Base-by-base conservation (phyloP, 2,329 filamentous ascomycete species). In the Aspergillus fructus region DNA sequence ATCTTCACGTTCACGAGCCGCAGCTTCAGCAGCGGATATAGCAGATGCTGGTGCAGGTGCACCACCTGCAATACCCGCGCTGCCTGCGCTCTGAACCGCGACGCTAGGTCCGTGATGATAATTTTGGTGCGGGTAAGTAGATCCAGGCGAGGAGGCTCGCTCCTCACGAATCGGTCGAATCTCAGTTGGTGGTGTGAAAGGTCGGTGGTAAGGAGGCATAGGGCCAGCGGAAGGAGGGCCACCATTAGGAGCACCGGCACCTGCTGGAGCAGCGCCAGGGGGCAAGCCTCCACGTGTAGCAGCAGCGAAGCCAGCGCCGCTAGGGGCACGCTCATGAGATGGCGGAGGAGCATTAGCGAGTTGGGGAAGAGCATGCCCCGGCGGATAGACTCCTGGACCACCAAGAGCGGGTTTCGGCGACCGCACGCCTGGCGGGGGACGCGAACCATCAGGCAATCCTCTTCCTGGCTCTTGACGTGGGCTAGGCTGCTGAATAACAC, bases 71-170 rank as follows among this genome's bases (percentile, higher is more conserved):
- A 91, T 89, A 50, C 84, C 83, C 39, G 81, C 81, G 56, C 78
- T 59, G 50, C 61, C 63, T 48, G 60, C 56, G 48, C 56, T 62
- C 27, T 68, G 67, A 23, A 66, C 74, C 49, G 80, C 73, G 42
- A 84, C 74, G 61, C 92, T 90, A 46, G 85, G 85, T 64, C 91
- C 90, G 63, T 90, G 88, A 65, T 89, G 81, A 69, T 91, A 96
- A 62, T 88, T 89, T 61, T 90, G 90, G 67, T 93, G 90, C 5
- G 89, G 87, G 68, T 94, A 96, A 7, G 86, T 87, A 40, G 91
- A 89, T 68, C 92, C 93, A 58, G 93, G 93, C n/a, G 93, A 97
- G n/a, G 90, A 85, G 76, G 93, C 89, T 59, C 90, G 87, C 69
- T 89, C 91, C 64, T 96, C 93, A 63, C 93, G 85, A 62, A 94